Evolutionary conservation across 2,329 filamentous ascomycete species (phyloP), one percentile per base, ranked within the genome.

Genomic region (Rhynchosporium agropyri): DNA sequence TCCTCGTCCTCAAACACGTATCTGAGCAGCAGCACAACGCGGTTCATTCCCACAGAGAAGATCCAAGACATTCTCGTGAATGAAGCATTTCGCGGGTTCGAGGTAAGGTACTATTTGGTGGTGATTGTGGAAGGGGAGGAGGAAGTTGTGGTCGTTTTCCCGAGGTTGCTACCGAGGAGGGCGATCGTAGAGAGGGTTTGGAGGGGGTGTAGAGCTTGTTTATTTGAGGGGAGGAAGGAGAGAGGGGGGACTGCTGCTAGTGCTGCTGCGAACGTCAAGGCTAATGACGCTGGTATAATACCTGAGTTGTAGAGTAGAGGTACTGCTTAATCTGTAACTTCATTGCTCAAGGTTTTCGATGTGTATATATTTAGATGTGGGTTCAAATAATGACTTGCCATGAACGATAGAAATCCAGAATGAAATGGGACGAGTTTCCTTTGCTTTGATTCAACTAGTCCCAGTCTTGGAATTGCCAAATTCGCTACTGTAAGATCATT

Each of bases 41-140:
- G 87, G 56, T 91, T 91, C 76, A 98, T 99, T 63, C 94, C 95
- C 0, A 97, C 94, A 0, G 90, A 89, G 50, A 88, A 91, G 77
- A 96, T 99, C 63, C 91, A 91, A 74, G 95, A 99, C 75, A 89
- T 99, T 62, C 86, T 97, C 60, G 90, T 99, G 57, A 92, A 97
- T 75, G 95, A 99, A 79, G 95, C 93, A 3, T 98, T 98, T 77
- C 86, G 86, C 62, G 93, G 93, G 0, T 96, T 97, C 72, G 91
- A 93, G 77, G 92, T 98, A 42, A 81, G 89, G 46, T 96, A 94
- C 73, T 97, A 97, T 73, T 79, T 99, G 8, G 86, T 91, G 4
- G 90, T 98, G 36, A 89, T 98, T 59, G 92, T 98, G 20, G 90
- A 96, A 70, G 92, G 88, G 2, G 94, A 98, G 77, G 84, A 89